phyloP scores from a whole-genome alignment of 768 basidiomycete species.

The Kwoniella europaea region DNA sequence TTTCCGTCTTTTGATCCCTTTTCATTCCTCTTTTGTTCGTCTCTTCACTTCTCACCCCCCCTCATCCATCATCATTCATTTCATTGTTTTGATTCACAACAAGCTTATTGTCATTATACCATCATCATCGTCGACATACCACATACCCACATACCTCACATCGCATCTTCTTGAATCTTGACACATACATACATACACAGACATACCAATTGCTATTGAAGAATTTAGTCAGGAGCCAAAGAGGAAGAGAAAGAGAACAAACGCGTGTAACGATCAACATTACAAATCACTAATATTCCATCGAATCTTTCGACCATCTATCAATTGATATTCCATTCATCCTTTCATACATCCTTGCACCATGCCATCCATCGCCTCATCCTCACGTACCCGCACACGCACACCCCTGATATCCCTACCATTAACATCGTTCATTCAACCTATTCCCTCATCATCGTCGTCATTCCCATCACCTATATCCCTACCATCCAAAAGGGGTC shows the following conservation, averaged over 20 bases:
- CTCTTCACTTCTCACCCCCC: constrained; percentile 1
- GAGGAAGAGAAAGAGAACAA: neutral
- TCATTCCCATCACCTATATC: constrained; percentile 29
- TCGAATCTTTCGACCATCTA: neutral
- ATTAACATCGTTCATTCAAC: constrained; percentile 6
- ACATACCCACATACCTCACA: constrained; percentile 1
- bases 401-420: constrained; percentile 16
- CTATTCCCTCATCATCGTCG: neutral
- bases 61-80: constrained; percentile 13
- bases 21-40: constrained; percentile 6
- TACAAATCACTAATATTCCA: neutral
- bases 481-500: constrained; percentile 24
- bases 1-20: constrained; percentile 14
- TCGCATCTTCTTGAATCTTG: neutral
- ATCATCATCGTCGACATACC: constrained; percentile 12
- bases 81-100: neutral
- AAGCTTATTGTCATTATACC: neutral
- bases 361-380: constrained; percentile 18
- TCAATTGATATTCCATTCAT: constrained; percentile 1
- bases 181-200: neutral
- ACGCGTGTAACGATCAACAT: constrained; percentile 3
- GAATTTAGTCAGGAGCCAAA: neutral
- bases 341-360: neutral
- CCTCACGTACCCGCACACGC: constrained; percentile 12
- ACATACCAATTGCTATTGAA: neutral